Evolutionary conservation across 2,329 filamentous ascomycete genomes (phyloP), one percentile per base, ranked within the genome.

Genomic region (Clarireedia paspali): DNA sequence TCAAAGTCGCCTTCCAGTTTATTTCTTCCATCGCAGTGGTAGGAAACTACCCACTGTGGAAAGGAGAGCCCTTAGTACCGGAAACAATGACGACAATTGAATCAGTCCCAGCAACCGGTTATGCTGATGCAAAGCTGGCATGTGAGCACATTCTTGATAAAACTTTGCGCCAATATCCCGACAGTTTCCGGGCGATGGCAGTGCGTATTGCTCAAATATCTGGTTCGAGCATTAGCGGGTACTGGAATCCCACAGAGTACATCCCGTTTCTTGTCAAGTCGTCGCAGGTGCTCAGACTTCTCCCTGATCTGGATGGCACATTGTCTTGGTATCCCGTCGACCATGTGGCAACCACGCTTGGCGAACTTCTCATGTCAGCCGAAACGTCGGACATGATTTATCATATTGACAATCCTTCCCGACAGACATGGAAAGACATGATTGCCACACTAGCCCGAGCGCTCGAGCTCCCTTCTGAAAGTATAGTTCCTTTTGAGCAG

Each of bases 231-330:
- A 69, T 55, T 0, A 79, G 68, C 53, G 79, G 79, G 0, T 76
- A 75, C 61, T 83, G 80, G 80, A 83, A 82, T 59, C 67, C 73
- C 0, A 69, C 71, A 27, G 78, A 82, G 61, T 76, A 81, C 58
- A 66, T 81, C 12, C 62, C 70, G 0, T 78, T 78, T 58, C 55
- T 82, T 23, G 63, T 79, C 51, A 80, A 80, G 63, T 77, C 74
- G 0, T 72, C 74, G 0, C 75, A 81, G 59, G 73, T 73, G 0
- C 58, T 81, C 0, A 65, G 67, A 0, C 69, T 64, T 0, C 60
- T 77, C 7, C 77, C 78, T 0, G 68, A 73, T 23, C 59, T 78
- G 2, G 49, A 68, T 0, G 76, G 75, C 0, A 46, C n/a, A 4
- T 17, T 42, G 5, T 42, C 15, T n/a, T 42, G 39, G 15, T 42